These are phyloP conservation scores for Alopecurus myosuroides DNA, from an alignment of 176 grass and related monocot genomes.

Conservation along the genomic window DNA sequence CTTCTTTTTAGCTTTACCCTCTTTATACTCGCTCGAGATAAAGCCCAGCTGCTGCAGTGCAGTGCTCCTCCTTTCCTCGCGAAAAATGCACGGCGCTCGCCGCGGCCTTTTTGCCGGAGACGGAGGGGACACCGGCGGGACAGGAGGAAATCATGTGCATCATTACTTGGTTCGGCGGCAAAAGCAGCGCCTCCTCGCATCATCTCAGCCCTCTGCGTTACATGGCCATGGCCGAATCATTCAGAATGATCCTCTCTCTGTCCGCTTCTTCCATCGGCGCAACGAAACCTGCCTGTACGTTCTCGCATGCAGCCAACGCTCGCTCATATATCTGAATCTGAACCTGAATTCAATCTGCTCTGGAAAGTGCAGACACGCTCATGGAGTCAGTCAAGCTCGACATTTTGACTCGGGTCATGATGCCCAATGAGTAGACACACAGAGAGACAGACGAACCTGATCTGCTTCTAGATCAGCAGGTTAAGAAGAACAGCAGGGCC, in stretches of 20 bases:
- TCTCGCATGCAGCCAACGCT: background rate
- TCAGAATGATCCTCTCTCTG: constrained; percentile 17
- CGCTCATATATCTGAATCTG: background rate
- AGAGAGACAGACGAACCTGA: constrained; percentile 3
- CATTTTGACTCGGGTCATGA: constrained; percentile 41
- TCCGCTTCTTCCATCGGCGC: background rate
- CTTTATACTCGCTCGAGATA: constrained; percentile 10
- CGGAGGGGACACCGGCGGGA: constrained; percentile 14
- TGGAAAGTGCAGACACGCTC: constrained; percentile 8
- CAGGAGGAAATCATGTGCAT: constrained; percentile 32
- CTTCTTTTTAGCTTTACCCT: constrained; percentile 24
- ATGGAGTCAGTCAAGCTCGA: constrained; percentile 45
- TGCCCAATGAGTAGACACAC: constrained; percentile 18
- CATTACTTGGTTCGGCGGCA: constrained; percentile 5
- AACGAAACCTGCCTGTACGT: too few relatives aligned
- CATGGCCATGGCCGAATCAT: too few relatives aligned
- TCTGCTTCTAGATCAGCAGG: constrained; percentile 12
- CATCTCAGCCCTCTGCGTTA: background rate
- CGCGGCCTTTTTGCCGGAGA: constrained; percentile 35
- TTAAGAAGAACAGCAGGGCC: background rate
- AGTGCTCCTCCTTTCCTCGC: constrained; percentile 14
- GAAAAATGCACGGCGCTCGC: constrained; percentile 3
- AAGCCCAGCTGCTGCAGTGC: constrained; percentile 8
- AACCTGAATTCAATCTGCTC: background rate
- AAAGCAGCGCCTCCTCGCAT: constrained; percentile 17